phyloP scores from a whole-genome alignment of 257 asterid species.

The Rubia yunnanensis region DNA sequence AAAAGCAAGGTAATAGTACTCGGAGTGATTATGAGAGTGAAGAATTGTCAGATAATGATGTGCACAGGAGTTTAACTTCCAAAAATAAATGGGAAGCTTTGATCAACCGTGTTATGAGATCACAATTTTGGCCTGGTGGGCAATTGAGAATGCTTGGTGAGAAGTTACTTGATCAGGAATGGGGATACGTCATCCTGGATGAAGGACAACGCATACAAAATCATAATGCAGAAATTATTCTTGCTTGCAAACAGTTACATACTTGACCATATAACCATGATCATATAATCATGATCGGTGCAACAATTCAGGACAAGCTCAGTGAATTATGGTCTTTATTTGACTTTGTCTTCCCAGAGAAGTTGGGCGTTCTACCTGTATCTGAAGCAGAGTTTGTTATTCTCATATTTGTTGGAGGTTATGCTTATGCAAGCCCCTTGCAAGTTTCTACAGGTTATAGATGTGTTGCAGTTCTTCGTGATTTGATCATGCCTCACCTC shows the following conservation, averaged over 20 bases:
- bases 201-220: slow-evolving; percentile 98
- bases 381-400: slow-evolving; percentile 98
- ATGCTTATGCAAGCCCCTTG: slow-evolving; percentile 90
- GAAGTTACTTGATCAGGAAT: slow-evolving; percentile 73
- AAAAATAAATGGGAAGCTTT: slow-evolving; percentile 69
- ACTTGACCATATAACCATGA: too few species aligned
- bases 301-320: slow-evolving; percentile 95
- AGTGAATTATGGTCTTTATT: slow-evolving; percentile 95
- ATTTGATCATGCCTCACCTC: slow-evolving; percentile 96
- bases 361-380: slow-evolving; percentile 90
- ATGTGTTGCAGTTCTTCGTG: slow-evolving; percentile 96
- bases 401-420: slow-evolving; percentile 97
- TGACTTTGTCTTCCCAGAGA: slow-evolving; percentile 97
- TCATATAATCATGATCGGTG: slow-evolving; percentile 91
- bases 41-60: slow-evolving; percentile 43
- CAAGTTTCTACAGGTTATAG: slow-evolving; percentile 99
- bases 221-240: slow-evolving; percentile 92
- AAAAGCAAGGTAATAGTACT: slow-evolving; percentile 41
- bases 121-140: slow-evolving; percentile 84
- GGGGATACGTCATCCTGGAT: slow-evolving; percentile 95
- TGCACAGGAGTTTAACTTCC: slow-evolving; percentile 38
- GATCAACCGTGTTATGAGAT: slow-evolving; percentile 65
- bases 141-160: slow-evolving; percentile 81
- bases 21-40: slow-evolving; percentile 71
- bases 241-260: slow-evolving; percentile 95